Conservation (phyloP, 2,329 filamentous ascomycete genomes). For the Fusarium pseudograminearum region DNA sequence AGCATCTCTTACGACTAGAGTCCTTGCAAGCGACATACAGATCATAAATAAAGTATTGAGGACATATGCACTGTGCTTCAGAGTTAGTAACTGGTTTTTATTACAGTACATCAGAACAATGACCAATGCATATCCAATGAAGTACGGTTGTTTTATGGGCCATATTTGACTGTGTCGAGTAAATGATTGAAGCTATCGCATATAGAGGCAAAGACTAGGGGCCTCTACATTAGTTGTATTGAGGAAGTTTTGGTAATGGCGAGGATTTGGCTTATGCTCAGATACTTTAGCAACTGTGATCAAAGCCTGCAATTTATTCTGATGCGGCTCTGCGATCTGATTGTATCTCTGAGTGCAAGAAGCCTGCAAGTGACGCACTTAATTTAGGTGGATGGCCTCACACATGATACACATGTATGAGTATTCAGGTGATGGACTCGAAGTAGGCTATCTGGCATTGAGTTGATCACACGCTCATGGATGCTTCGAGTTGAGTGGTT, state of each 20-base stretch:
- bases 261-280: too few species aligned
- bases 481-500: not conserved
- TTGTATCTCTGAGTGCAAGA: not conserved
- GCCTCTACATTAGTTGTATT: not conserved
- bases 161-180: conserved; percentile 1
- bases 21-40: too few species aligned
- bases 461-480: not conserved
- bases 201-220: not conserved
- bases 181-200: not conserved
- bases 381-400: not conserved
- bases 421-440: not conserved
- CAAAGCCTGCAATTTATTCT: conserved; percentile 14
- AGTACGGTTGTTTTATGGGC: not conserved
- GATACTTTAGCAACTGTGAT: too few species aligned
- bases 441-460: not conserved
- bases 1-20: not conserved
- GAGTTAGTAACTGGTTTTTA: not conserved
- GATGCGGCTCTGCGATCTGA: conserved; percentile 17
- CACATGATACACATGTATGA: not conserved
- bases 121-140: conserved; percentile 14
- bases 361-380: conserved; percentile 1
- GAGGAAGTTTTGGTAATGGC: not conserved
- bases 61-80: conserved; percentile 1
- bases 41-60: not conserved
- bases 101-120: not conserved